Evolutionary conservation across 2,329 filamentous ascomycete genomes (phyloP).

Genomic region (Fusarium pininemorale): DNA sequence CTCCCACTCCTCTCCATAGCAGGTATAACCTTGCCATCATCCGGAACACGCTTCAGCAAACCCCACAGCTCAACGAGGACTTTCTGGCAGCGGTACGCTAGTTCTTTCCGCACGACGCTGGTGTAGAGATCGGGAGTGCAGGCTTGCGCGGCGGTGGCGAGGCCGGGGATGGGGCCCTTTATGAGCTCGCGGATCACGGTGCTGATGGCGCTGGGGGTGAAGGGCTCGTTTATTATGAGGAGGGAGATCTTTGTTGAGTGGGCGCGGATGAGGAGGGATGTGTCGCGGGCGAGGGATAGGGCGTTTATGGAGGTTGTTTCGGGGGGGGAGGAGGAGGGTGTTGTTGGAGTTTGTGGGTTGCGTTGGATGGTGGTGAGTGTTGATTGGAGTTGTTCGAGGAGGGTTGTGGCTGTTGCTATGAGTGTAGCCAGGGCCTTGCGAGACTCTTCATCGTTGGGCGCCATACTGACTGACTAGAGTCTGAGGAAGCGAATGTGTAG

Average conservation of each 20-base stretch:
- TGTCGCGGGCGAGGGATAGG: constrained; percentile 75
- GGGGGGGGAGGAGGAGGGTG: constrained; percentile 16
- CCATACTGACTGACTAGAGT: constrained; percentile 24
- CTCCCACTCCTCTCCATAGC: constrained; percentile 46
- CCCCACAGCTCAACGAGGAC: constrained; percentile 70
- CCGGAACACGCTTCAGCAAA: constrained; percentile 68
- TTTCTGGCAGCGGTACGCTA: constrained; percentile 66
- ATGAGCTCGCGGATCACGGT: constrained; percentile 78
- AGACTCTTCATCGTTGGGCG: constrained; percentile 39
- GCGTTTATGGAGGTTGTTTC: constrained; percentile 57
- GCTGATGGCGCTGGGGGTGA: constrained; percentile 79
- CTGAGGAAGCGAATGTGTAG: background rate
- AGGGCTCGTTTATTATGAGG: constrained; percentile 85
- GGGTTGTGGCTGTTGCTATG: constrained; percentile 48
- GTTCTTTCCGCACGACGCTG: constrained; percentile 68
- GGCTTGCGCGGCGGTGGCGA: constrained; percentile 75
- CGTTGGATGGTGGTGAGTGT: constrained; percentile 52
- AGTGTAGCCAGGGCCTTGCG: constrained; percentile 52
- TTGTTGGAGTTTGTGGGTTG: constrained; percentile 24
- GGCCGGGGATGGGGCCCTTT: constrained; percentile 75
- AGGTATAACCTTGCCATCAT: constrained; percentile 63
- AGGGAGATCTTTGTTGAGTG: constrained; percentile 90
- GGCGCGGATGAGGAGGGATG: constrained; percentile 77
- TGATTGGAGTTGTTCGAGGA: constrained; percentile 56
- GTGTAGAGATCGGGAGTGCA: constrained; percentile 72